Evolutionary conservation across 2,329 filamentous ascomycete species (phyloP).

Genomic region (Neonectria coccinea): DNA sequence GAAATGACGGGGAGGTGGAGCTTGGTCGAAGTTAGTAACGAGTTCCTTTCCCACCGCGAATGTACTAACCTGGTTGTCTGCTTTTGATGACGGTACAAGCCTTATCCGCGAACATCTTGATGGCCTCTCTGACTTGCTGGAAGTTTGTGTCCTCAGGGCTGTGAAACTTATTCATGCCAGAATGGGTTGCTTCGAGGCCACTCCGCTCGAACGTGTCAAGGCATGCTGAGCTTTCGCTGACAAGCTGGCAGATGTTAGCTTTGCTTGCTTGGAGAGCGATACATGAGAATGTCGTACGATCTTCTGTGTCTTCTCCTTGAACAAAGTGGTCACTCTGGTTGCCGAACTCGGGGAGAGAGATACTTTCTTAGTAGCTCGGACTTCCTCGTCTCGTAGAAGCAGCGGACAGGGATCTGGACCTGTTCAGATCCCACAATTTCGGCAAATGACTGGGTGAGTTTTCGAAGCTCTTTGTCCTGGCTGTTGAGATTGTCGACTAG

Average conservation of each 20-base stretch:
- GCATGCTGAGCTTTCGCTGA: not conserved
- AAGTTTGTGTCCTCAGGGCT: conserved; percentile 1
- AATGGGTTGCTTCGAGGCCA: conserved; percentile 10
- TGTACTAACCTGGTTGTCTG: not conserved
- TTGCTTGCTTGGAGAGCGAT: too few species aligned
- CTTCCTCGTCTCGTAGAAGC: conserved; percentile 16
- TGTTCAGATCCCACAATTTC: conserved; percentile 5
- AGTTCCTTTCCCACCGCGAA: too few species aligned
- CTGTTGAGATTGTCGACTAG: conserved; percentile 8
- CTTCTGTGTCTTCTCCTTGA: not conserved
- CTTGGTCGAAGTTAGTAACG: too few species aligned
- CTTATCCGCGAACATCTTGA: not conserved
- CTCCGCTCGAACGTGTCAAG: conserved; percentile 1
- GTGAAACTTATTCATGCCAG: conserved; percentile 16
- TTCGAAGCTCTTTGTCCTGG: not conserved
- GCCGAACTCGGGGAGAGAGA: not conserved
- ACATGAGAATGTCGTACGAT: not conserved
- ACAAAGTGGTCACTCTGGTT: not conserved
- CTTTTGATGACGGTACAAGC: not conserved
- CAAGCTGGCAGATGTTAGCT: not conserved
- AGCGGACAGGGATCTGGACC: conserved; percentile 7
- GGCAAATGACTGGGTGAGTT: conserved; percentile 1
- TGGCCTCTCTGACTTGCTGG: conserved; percentile 2
- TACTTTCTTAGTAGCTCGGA: not conserved
- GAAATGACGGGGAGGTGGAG: not conserved